These are phyloP conservation scores for Neonectria ditissima DNA, from an alignment of 2,329 filamentous ascomycete genomes.

Conservation along the genomic window DNA sequence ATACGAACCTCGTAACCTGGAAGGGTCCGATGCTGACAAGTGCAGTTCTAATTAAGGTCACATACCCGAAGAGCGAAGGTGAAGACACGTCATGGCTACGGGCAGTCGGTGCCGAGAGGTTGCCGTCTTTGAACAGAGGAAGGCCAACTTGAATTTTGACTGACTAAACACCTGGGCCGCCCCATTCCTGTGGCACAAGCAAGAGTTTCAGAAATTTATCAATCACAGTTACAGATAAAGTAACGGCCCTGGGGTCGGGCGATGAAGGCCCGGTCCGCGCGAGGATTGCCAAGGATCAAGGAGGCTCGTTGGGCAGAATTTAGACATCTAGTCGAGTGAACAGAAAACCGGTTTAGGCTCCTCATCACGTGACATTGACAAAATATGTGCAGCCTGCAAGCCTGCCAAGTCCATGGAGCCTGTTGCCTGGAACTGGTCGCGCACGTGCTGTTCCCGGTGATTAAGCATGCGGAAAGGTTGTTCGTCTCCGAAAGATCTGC, in stretches of 20 bases:
- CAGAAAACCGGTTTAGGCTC: neutral
- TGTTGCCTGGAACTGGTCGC: neutral
- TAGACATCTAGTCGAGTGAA: neutral
- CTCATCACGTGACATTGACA: neutral
- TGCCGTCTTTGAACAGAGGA: neutral
- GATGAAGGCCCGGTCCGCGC: neutral
- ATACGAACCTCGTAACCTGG: neutral
- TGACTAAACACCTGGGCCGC: neutral
- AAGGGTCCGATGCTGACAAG: neutral
- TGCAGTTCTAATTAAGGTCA: neutral
- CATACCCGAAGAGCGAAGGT: neutral
- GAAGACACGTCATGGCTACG: neutral
- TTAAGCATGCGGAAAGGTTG: neutral
- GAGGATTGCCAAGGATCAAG: neutral
- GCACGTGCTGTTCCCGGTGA: neutral
- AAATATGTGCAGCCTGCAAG: neutral
- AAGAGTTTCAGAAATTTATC: neutral
- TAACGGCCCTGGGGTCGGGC: neutral
- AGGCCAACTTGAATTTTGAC: neutral
- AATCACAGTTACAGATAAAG: neutral
- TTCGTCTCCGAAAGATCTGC: constrained; percentile 9
- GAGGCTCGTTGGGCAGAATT: neutral
- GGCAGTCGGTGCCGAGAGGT: neutral
- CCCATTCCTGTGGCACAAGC: neutral
- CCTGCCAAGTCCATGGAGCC: no score